A percentile compares a stretch with the other conserved stretches of the same genome.
Conservation (phyloP, 345 rosid genomes). For the Tarenaya hassleriana region DNA sequence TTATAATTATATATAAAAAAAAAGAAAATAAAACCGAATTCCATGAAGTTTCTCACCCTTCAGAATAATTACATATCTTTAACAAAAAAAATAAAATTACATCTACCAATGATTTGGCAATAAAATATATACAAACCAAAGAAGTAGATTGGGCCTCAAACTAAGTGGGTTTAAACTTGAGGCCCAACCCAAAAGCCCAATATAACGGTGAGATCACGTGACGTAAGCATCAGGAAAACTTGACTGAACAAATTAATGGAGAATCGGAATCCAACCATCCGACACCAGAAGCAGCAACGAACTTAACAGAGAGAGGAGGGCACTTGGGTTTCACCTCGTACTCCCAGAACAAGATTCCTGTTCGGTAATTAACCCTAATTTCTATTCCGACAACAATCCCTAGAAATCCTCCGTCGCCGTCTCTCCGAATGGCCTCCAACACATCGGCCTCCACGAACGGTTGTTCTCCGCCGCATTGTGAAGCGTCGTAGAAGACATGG, state of each 20-base stretch:
- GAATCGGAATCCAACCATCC: constrained; percentile 8
- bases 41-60: too few species aligned
- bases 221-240: too few species aligned
- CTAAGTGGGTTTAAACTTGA: too few species aligned
- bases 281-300: constrained; percentile 11
- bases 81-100: too few species aligned
- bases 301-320: constrained; percentile 2
- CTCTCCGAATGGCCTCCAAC: constrained; percentile 22
- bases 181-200: too few species aligned
- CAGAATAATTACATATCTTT: too few species aligned
- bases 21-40: too few species aligned
- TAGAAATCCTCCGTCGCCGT: constrained; percentile 14
- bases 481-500: constrained; percentile 11
- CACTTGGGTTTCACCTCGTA: constrained; percentile 24
- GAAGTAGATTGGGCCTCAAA: too few species aligned
- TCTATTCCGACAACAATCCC: constrained; percentile 8
- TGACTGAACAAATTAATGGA: constrained; percentile 17
- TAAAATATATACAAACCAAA: too few species aligned
- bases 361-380: constrained; percentile 20
- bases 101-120: too few species aligned
- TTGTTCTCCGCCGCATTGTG: constrained; percentile 25
- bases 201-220: too few species aligned
- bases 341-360: constrained; percentile 29
- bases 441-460: constrained; percentile 19
- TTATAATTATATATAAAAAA: too few species aligned